phyloP scores from a whole-genome alignment of 176 grass and related monocot species.

The Alloteropsis semialata region DNA sequence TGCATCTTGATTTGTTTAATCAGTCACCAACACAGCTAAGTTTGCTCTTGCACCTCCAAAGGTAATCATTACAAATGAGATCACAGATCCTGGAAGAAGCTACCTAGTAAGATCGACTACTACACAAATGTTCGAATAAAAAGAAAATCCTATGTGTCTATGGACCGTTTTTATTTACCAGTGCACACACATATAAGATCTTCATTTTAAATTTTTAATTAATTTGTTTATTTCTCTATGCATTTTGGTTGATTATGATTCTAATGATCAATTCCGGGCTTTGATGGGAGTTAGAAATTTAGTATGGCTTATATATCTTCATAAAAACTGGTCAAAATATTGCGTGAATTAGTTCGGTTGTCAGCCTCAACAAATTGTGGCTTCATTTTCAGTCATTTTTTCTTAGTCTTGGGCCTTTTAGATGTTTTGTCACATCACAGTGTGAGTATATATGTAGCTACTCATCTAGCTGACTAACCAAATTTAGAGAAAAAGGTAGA shows the following conservation, averaged over 20 bases:
- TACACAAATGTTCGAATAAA: not conserved
- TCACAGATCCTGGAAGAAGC: not conserved
- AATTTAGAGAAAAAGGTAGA: not conserved
- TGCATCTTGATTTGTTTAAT: not conserved
- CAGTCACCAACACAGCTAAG: not conserved
- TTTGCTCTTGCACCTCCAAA: slow-evolving; percentile 20
- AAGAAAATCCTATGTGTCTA: no score
- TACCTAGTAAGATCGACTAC: not conserved
- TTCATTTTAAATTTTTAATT: no score
- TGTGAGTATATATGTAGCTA: not conserved
- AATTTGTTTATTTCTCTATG: no score
- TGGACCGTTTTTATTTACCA: no score
- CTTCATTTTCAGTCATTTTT: not conserved
- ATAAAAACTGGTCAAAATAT: not conserved
- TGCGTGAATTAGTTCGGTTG: slow-evolving; percentile 5
- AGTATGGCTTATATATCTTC: not conserved
- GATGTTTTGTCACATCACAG: not conserved
- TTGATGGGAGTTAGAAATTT: not conserved
- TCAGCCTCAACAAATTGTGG: slow-evolving; percentile 6
- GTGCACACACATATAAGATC: no score
- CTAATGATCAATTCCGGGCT: not conserved
- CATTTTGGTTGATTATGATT: not conserved
- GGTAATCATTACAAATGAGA: slow-evolving; percentile 20
- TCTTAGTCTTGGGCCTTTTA: not conserved
- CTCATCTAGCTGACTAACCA: not conserved